These are phyloP conservation scores for Carex kokanica DNA, from an alignment of 176 grass and related monocot genomes.

Conservation along the genomic window DNA sequence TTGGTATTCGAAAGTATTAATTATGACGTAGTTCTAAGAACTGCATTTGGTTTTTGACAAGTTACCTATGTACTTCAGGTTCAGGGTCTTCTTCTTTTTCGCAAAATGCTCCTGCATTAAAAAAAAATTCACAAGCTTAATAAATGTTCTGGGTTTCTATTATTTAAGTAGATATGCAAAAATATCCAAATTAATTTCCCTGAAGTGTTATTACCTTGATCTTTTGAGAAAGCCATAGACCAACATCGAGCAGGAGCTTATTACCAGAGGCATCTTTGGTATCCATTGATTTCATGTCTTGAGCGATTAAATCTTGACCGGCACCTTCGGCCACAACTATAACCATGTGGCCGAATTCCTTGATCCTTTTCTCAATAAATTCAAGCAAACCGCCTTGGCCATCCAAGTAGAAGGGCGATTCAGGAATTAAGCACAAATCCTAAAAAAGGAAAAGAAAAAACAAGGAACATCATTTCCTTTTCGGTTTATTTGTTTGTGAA, in stretches of 20 bases:
- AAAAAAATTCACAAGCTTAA: background rate
- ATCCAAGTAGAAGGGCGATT: conserved; percentile 91
- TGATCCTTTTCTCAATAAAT: conserved; percentile 80
- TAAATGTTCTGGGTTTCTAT: background rate
- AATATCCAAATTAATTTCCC: background rate
- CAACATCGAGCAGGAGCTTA: conserved; percentile 77
- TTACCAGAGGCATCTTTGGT: conserved; percentile 85
- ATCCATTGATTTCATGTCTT: conserved; percentile 63
- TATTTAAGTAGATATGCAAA: background rate
- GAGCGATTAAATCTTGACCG: conserved; percentile 75
- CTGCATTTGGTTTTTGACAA: background rate
- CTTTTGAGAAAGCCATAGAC: conserved; percentile 93
- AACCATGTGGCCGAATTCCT: conserved; percentile 95
- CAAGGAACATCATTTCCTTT: background rate
- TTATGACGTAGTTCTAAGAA: background rate
- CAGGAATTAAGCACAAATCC: conserved; percentile 98
- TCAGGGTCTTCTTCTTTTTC: conserved; percentile 66
- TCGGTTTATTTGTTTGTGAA: background rate
- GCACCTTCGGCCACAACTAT: conserved; percentile 98
- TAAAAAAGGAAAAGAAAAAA: conserved; percentile 24
- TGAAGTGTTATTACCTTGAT: conserved; percentile 59
- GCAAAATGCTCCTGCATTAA: conserved; percentile 73
- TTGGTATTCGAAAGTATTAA: background rate
- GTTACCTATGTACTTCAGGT: conserved; percentile 96
- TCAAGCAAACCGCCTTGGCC: conserved; percentile 76